These are phyloP conservation scores for Prasinococcaceae sp. DNA, from an alignment of 139 green algal species.

Conservation along the genomic window DNA sequence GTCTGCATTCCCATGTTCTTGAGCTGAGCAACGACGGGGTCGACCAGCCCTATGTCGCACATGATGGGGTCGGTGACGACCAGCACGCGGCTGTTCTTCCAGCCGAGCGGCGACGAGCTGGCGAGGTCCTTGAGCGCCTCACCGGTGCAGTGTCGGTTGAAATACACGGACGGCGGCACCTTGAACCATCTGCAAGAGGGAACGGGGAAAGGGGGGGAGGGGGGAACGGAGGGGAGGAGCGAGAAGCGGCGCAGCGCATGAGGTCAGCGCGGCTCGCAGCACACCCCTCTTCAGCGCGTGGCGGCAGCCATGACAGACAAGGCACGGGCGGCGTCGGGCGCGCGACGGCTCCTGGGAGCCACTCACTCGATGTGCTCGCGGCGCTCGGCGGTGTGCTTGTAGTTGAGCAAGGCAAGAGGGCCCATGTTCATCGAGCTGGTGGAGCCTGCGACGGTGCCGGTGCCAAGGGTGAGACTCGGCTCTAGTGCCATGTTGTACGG, in stretches of 20 bases:
- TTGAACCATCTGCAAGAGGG: too few relatives aligned
- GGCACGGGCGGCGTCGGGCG: too few relatives aligned
- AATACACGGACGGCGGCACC: neutral
- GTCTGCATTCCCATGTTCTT: neutral
- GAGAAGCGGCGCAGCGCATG: too few relatives aligned
- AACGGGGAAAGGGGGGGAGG: too few relatives aligned
- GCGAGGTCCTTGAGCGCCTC: neutral
- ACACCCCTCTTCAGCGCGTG: too few relatives aligned
- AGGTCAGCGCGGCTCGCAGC: too few relatives aligned
- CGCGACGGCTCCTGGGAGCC: too few relatives aligned
- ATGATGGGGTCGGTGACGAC: conserved; percentile 1
- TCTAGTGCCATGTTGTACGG: neutral
- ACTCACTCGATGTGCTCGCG: conserved; percentile 1
- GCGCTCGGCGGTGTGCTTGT: neutral
- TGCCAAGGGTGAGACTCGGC: neutral
- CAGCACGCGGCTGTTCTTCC: neutral
- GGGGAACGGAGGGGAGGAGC: too few relatives aligned
- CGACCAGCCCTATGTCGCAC: neutral
- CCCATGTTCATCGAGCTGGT: neutral
- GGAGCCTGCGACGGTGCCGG: neutral
- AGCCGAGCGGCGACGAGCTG: neutral
- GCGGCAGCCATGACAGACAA: too few relatives aligned
- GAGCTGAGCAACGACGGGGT: neutral
- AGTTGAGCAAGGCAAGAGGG: neutral
- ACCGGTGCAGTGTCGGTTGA: neutral